Evolutionary conservation across 176 grass and related monocot genomes (phyloP).

Genomic region (Carex littledalei): DNA sequence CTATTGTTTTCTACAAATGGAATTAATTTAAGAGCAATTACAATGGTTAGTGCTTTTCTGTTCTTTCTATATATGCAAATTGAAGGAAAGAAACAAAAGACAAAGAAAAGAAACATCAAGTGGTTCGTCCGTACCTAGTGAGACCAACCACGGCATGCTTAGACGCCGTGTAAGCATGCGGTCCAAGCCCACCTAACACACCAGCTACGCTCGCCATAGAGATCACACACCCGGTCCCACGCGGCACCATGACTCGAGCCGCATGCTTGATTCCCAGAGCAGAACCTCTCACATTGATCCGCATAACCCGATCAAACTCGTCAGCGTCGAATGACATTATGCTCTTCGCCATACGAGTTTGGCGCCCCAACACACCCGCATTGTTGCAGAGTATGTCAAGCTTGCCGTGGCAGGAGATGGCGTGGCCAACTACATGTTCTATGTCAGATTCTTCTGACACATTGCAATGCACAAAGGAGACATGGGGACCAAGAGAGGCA

Average conservation of each 20-base stretch:
- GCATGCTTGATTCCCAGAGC: slow-evolving; percentile 98
- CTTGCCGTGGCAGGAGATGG: slow-evolving; percentile 42
- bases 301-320: slow-evolving; percentile 89
- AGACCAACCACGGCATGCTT: slow-evolving; percentile 96
- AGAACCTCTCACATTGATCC: slow-evolving; percentile 85
- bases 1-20: not conserved
- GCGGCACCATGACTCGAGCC: slow-evolving; percentile 57
- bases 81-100: not conserved
- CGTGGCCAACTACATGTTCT: slow-evolving; percentile 30
- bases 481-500: slow-evolving; percentile 38
- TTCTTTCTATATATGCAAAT: not conserved
- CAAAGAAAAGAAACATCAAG: not conserved
- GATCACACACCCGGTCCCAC: slow-evolving; percentile 58
- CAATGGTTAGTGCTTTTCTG: not conserved
- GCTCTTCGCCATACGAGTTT: slow-evolving; percentile 72
- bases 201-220: slow-evolving; percentile 92
- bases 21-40: not conserved
- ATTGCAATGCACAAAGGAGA: slow-evolving; percentile 60
- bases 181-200: slow-evolving; percentile 77
- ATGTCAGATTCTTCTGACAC: slow-evolving; percentile 66
- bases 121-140: slow-evolving; percentile 33
- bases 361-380: slow-evolving; percentile 79
- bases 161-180: slow-evolving; percentile 90
- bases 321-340: slow-evolving; percentile 67
- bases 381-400: slow-evolving; percentile 82